phyloP scores from a whole-genome alignment of 768 basidiomycete species.

The Phlegmacium glaucopus region DNA sequence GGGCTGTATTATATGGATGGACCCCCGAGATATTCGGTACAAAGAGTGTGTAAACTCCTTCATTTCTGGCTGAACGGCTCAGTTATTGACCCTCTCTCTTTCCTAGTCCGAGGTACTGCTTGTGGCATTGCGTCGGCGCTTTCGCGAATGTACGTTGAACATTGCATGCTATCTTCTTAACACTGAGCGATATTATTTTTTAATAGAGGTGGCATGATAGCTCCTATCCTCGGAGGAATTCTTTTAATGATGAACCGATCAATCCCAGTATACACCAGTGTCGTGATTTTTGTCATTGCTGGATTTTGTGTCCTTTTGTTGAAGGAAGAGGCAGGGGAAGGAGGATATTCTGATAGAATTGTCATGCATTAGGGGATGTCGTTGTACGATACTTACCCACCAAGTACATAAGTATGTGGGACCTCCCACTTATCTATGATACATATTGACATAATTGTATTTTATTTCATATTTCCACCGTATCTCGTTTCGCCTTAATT shows the following conservation, averaged over 20 bases:
- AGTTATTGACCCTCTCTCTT: background rate
- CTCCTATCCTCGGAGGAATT: conserved; percentile 73
- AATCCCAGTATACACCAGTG: conserved; percentile 76
- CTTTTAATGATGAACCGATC: conserved; percentile 65
- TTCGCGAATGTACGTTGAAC: conserved; percentile 65
- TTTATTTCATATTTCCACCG: too few relatives aligned
- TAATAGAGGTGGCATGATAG: conserved; percentile 82
- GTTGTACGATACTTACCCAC: too few relatives aligned
- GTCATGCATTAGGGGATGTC: conserved; percentile 7
- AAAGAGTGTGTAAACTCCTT: conserved; percentile 43
- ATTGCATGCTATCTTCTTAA: background rate
- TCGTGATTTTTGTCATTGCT: conserved; percentile 60
- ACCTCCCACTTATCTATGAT: too few relatives aligned
- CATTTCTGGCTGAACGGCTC: background rate
- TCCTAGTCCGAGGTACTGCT: conserved; percentile 77
- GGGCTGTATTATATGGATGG: conserved; percentile 87
- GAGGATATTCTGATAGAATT: conserved; percentile 9
- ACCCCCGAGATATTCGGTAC: conserved; percentile 88
- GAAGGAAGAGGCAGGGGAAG: conserved; percentile 46
- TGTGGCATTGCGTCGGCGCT: conserved; percentile 86
- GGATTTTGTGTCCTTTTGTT: conserved; percentile 61
- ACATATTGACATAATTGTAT: too few relatives aligned
- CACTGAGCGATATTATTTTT: conserved; percentile 1
- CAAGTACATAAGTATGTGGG: too few relatives aligned
- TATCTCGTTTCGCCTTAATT: too few relatives aligned